These are phyloP conservation scores for Fraxinus pennsylvanica DNA, from an alignment of 257 asterid genomes.

Conservation along the genomic window DNA sequence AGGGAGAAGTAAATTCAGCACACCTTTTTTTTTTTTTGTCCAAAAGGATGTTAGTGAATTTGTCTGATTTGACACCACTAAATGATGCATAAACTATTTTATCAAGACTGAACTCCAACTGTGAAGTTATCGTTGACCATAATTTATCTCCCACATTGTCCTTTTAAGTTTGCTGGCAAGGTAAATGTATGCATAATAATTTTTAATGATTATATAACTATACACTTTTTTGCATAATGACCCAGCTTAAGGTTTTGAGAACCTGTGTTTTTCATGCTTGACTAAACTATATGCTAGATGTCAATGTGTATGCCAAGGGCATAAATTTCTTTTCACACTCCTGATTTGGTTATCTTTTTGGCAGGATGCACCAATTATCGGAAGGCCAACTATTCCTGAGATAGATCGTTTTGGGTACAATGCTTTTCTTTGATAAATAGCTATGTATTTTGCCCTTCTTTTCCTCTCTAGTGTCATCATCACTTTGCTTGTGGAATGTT, in stretches of 20 bases:
- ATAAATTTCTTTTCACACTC: neutral
- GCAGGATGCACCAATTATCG: constrained; percentile 80
- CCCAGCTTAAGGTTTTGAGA: constrained; percentile 12
- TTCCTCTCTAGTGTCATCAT: neutral
- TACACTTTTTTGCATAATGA: neutral
- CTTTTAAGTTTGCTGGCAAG: neutral
- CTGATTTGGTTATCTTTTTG: constrained; percentile 30
- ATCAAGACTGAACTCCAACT: constrained; percentile 8
- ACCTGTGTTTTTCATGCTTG: constrained; percentile 9
- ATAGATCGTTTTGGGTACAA: constrained; percentile 67
- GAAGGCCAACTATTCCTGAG: constrained; percentile 79
- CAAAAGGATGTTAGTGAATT: neutral
- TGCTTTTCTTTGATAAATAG: constrained; percentile 25
- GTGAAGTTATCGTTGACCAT: neutral
- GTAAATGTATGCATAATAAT: neutral
- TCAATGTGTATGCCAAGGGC: constrained; percentile 5
- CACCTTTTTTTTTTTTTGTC: neutral
- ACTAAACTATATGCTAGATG: constrained; percentile 15
- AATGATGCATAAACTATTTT: constrained; percentile 2
- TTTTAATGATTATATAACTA: neutral
- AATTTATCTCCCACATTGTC: neutral
- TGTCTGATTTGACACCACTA: neutral
- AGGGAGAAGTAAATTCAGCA: neutral
- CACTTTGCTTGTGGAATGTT: constrained; percentile 30
- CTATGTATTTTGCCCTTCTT: neutral